A percentile compares a stretch with the other conserved stretches of the same genome.
Conservation (phyloP, 2,329 filamentous ascomycete genomes). For the Fusarium gaditjirri region DNA sequence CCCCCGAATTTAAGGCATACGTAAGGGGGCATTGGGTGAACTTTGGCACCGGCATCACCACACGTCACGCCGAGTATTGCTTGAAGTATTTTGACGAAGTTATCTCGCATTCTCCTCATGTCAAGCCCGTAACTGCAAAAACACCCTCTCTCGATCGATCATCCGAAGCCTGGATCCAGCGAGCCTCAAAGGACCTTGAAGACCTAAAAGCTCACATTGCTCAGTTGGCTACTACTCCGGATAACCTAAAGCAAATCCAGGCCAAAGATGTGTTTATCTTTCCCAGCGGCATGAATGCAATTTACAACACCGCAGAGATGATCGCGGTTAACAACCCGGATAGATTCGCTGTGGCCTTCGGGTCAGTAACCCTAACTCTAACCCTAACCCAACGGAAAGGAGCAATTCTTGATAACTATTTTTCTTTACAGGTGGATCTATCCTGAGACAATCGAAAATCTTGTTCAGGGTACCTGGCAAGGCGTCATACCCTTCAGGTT, state of each 20-base stretch:
- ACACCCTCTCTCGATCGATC: neutral
- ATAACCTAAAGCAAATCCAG: neutral
- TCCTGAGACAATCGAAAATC: neutral
- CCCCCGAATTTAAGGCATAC: accelerated
- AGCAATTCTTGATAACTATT: neutral
- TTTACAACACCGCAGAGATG: neutral
- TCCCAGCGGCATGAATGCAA: neutral
- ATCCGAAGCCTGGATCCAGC: neutral
- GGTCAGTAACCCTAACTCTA: neutral
- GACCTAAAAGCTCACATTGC: neutral
- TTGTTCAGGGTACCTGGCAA: neutral
- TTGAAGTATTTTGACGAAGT: neutral
- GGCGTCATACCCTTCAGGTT: neutral
- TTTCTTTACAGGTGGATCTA: neutral
- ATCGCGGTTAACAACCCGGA: neutral
- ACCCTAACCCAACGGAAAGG: too few species aligned
- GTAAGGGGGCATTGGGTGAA: neutral
- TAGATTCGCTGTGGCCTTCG: neutral
- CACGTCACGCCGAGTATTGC: neutral
- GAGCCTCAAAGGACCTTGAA: neutral
- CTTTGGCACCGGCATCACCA: neutral
- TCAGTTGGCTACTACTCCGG: neutral
- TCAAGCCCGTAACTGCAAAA: neutral
- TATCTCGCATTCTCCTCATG: neutral
- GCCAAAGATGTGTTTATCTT: neutral